Percentiles rank a stretch among this genome's conserved stretches.
Conservation (phyloP, 257 asterid species). For the Solanum etuberosum region DNA sequence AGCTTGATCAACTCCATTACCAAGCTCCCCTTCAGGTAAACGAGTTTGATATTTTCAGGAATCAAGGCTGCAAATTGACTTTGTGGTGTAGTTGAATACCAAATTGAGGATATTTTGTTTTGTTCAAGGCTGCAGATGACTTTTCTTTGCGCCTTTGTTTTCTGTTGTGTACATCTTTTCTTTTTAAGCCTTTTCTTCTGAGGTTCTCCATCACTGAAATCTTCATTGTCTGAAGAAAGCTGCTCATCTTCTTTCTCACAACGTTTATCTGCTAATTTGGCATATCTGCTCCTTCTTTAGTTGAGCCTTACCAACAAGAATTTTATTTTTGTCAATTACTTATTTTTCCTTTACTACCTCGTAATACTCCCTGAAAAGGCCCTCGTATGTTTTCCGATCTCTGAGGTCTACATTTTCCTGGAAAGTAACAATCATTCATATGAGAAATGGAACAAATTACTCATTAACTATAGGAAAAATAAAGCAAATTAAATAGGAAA, state of each 20-base stretch:
- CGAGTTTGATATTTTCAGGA: conserved; percentile 59
- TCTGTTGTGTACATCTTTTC: conserved; percentile 17
- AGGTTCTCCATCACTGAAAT: conserved; percentile 7
- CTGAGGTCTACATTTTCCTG: conserved; percentile 58
- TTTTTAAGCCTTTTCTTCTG: conserved; percentile 5
- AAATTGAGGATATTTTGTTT: not conserved
- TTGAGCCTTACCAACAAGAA: conserved; percentile 28
- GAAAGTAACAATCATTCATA: conserved; percentile 7
- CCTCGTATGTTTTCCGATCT: conserved; percentile 51
- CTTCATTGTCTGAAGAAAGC: conserved; percentile 26
- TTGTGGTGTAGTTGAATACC: not conserved
- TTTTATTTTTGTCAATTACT: conserved; percentile 22
- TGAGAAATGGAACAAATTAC: not conserved
- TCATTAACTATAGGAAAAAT: not conserved
- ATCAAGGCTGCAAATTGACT: conserved; percentile 45
- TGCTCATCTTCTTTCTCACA: conserved; percentile 26
- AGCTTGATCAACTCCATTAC: conserved; percentile 36
- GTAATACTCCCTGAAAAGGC: conserved; percentile 64
- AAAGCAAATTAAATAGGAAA: not conserved
- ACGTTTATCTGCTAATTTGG: conserved; percentile 17
- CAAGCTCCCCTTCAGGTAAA: conserved; percentile 61
- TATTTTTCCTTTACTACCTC: conserved; percentile 26
- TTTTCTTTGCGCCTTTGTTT: not conserved
- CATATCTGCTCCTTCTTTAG: conserved; percentile 5
- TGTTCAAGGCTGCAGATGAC: not conserved